phyloP scores from a whole-genome alignment of 2,329 filamentous ascomycete genomes.

The Neofusicoccum sp. region DNA sequence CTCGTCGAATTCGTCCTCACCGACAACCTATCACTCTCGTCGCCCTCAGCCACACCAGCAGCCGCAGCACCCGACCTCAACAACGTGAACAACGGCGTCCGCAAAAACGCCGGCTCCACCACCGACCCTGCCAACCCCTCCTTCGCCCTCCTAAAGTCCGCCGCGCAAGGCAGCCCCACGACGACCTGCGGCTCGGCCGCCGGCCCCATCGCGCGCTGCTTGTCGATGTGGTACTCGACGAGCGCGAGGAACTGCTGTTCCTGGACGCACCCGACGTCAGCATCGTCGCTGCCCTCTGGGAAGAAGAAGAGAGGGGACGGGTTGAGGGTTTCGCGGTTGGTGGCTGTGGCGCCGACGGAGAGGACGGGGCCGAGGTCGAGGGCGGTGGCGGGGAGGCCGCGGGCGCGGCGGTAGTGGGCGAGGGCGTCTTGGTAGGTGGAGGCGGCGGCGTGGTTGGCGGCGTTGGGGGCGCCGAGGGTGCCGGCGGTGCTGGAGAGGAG shows the following conservation, averaged over 20 bases:
- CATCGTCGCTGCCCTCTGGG: too few species aligned
- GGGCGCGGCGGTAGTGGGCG: conserved; percentile 24
- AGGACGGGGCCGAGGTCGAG: conserved; percentile 26
- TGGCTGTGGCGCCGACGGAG: conserved; percentile 24
- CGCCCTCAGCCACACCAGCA: background rate
- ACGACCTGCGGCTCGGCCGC: conserved; percentile 22
- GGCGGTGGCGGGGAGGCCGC: conserved; percentile 20
- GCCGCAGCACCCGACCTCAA: conserved; percentile 18
- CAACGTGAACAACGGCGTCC: conserved; percentile 13
- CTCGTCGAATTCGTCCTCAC: conserved; percentile 1
- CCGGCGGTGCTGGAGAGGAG: conserved; percentile 23
- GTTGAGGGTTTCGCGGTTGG: conserved; percentile 1
- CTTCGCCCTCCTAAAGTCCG: conserved; percentile 22
- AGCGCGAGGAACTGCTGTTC: conserved; percentile 25
- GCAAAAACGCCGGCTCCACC: conserved; percentile 24
- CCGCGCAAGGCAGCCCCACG: conserved; percentile 23
- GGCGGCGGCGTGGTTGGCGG: conserved; percentile 28
- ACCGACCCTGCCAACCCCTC: conserved; percentile 20
- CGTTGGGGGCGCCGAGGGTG: conserved; percentile 21
- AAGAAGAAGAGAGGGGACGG: conserved; percentile 7
- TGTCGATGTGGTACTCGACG: conserved; percentile 24
- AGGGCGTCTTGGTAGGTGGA: conserved; percentile 33
- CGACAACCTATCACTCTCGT: conserved; percentile 4
- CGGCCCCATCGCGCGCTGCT: conserved; percentile 1
- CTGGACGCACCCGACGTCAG: conserved; percentile 21